A percentile compares a stretch with the other conserved stretches of the same genome.
Conservation (phyloP, 2,329 filamentous ascomycete genomes). For the Meredithiella fracta region DNA sequence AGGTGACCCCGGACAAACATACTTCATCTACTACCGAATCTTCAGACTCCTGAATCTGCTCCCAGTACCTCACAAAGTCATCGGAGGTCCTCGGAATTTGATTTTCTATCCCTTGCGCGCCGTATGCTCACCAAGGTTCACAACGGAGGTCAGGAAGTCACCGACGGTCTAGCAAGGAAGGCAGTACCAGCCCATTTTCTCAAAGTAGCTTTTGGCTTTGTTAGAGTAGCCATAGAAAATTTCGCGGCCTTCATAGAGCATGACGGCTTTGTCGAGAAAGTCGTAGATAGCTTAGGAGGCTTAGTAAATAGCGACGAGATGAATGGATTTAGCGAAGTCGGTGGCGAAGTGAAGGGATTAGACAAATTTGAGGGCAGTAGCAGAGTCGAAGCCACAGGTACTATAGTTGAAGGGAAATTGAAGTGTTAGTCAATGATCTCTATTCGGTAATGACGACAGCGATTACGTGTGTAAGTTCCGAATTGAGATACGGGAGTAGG, state of each 20-base stretch:
- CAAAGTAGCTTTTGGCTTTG: slow-evolving; percentile 49
- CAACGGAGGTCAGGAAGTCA: slow-evolving; percentile 55
- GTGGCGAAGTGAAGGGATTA: slow-evolving; percentile 47
- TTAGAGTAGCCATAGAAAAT: slow-evolving; percentile 47
- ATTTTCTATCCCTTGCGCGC: slow-evolving; percentile 38
- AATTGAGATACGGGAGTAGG: too few species aligned
- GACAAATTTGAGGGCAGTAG: slow-evolving; percentile 58
- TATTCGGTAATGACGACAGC: too few species aligned
- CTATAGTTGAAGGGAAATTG: slow-evolving; percentile 17
- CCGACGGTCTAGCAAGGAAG: slow-evolving; percentile 49
- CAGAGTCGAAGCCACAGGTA: slow-evolving; percentile 56
- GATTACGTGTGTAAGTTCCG: too few species aligned
- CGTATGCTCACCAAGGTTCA: slow-evolving; percentile 44
- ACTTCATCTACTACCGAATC: slow-evolving; percentile 33
- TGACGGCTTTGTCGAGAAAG: slow-evolving; percentile 41
- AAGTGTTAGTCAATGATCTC: neutral
- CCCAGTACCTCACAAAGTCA: slow-evolving; percentile 43
- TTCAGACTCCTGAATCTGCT: slow-evolving; percentile 30
- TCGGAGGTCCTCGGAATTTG: slow-evolving; percentile 50
- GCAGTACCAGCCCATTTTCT: slow-evolving; percentile 51
- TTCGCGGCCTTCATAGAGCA: slow-evolving; percentile 44
- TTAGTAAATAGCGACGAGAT: slow-evolving; percentile 55
- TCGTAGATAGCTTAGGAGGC: slow-evolving; percentile 49
- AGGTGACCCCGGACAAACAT: slow-evolving; percentile 36
- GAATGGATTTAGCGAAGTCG: slow-evolving; percentile 45